Percentiles rank a stretch among this genome's conserved stretches.
These are phyloP conservation scores for Oryza nivara DNA, from an alignment of 176 grass and related monocot genomes.

Conservation along the genomic window DNA sequence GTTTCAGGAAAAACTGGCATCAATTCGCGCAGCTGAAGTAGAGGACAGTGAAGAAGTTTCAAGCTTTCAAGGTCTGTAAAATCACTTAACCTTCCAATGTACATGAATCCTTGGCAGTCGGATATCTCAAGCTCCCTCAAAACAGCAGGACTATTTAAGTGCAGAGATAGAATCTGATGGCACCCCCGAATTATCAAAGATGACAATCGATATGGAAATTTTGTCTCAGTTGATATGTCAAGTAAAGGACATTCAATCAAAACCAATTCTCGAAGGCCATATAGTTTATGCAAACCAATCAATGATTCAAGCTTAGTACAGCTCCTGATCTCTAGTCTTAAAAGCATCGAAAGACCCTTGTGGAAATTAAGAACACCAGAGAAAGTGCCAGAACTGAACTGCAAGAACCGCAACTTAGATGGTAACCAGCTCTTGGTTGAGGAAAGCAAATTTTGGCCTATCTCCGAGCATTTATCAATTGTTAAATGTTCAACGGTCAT, in stretches of 20 bases:
- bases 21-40: constrained; percentile 5
- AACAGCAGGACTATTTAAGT: neutral
- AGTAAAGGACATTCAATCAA: constrained; percentile 43
- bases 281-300: constrained; percentile 5
- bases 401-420: no score
- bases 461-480: no score
- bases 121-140: constrained; percentile 44
- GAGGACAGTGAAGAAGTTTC: constrained; percentile 33
- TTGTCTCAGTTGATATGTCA: neutral
- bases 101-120: constrained; percentile 34
- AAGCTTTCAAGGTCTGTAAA: constrained; percentile 39
- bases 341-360: constrained; percentile 11
- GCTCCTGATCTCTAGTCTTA: constrained; percentile 44
- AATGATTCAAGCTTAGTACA: constrained; percentile 38
- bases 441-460: no score
- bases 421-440: no score
- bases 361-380: neutral
- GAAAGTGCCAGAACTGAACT: no score
- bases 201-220: constrained; percentile 19
- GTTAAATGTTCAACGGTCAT: no score
- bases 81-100: neutral
- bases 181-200: constrained; percentile 46
- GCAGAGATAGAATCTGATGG: constrained; percentile 28
- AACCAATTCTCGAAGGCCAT: neutral
- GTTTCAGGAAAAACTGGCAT: constrained; percentile 20